A percentile compares a stretch with the other conserved stretches of the same genome.
Conservation (phyloP, 2,329 filamentous ascomycete species). For the Sporothrix dimorphospora region DNA sequence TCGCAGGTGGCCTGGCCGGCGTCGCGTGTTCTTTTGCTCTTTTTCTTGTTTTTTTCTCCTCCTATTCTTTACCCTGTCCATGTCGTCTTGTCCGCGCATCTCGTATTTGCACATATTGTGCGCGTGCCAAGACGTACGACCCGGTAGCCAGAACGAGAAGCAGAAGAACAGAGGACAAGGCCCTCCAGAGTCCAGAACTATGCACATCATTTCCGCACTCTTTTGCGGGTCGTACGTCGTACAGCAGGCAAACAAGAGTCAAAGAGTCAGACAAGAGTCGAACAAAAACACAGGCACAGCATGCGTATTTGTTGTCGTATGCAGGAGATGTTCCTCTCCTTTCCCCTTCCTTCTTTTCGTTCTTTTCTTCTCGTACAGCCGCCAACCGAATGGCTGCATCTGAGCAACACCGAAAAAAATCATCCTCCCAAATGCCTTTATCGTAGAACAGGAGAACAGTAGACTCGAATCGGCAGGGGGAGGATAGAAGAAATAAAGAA, state of each 20-base stretch:
- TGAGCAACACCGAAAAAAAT: not conserved
- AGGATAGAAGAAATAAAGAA: not conserved
- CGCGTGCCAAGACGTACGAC: not conserved
- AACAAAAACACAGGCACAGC: not conserved
- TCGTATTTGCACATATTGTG: not conserved
- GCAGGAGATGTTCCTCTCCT: not conserved
- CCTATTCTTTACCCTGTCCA: not conserved
- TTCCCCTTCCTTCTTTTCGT: not conserved
- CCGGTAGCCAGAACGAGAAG: not conserved
- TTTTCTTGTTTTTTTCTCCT: not conserved
- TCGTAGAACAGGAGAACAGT: not conserved
- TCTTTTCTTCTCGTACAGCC: slow-evolving; percentile 17
- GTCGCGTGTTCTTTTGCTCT: not conserved
- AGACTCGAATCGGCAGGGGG: no score
- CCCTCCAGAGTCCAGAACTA: not conserved
- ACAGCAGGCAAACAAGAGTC: not conserved
- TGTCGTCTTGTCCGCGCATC: not conserved
- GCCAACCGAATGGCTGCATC: slow-evolving; percentile 21
- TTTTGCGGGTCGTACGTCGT: not conserved
- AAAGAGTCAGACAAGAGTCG: not conserved
- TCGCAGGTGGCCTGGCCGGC: not conserved
- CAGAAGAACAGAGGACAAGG: not conserved
- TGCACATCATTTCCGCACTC: not conserved
- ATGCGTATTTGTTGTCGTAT: slow-evolving; percentile 3
- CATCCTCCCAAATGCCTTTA: not conserved